phyloP scores from a whole-genome alignment of 2,329 filamentous ascomycete genomes.

The Septoria petroselini region DNA sequence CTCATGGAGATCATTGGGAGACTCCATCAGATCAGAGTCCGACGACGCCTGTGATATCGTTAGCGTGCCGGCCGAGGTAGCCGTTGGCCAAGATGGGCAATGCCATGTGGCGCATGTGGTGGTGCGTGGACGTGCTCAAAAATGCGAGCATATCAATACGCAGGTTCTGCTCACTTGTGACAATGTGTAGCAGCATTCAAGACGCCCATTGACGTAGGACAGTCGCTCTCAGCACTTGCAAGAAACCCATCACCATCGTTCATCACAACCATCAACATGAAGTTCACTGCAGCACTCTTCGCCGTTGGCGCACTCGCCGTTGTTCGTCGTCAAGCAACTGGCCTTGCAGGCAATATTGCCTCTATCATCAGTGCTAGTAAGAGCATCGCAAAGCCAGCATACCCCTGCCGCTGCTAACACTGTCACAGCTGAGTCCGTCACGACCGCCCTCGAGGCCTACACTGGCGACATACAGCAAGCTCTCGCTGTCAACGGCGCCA shows the following conservation, averaged over 20 bases:
- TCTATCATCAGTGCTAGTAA: slow-evolving; percentile 8
- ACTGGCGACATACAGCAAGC: slow-evolving; percentile 11
- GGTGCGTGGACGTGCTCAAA: slow-evolving; percentile 2
- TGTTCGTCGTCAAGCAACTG: slow-evolving; percentile 11
- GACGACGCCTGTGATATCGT: not conserved
- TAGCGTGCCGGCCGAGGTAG: slow-evolving; percentile 5
- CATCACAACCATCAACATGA: slow-evolving; percentile 12
- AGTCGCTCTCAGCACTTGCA: slow-evolving; percentile 1
- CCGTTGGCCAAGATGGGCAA: not conserved
- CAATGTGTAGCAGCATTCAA: not conserved
- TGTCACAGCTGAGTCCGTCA: slow-evolving; percentile 2
- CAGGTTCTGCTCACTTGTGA: not conserved
- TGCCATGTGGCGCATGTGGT: slow-evolving; percentile 3
- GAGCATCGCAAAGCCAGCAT: not conserved
- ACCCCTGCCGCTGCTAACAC: not conserved
- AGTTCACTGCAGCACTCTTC: slow-evolving; percentile 17
- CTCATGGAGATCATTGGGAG: slow-evolving; percentile 1
- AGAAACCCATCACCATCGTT: not conserved
- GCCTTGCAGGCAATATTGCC: slow-evolving; percentile 7
- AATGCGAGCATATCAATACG: slow-evolving; percentile 4
- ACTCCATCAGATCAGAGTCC: slow-evolving; percentile 5
- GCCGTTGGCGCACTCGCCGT: slow-evolving; percentile 14
- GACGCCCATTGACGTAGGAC: slow-evolving; percentile 6
- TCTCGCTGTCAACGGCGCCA: slow-evolving; percentile 10
- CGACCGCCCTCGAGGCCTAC: slow-evolving; percentile 13